Conservation (phyloP, 164 flowering plant genomes). For the Umbilicus rupestris region DNA sequence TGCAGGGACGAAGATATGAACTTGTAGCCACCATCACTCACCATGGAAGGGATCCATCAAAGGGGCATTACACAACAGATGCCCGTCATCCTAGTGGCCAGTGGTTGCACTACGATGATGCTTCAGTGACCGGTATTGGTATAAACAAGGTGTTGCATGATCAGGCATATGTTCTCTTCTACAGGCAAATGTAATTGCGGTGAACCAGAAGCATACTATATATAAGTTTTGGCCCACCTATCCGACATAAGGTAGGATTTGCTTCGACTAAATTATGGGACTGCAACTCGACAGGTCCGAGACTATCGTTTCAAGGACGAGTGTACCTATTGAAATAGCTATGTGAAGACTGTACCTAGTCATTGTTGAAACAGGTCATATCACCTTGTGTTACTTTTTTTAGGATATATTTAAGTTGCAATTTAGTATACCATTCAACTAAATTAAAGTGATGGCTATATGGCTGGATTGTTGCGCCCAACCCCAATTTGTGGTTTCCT, state of each 20-base stretch:
- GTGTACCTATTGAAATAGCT: no score
- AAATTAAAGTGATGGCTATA: no score
- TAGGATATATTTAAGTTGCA: neutral
- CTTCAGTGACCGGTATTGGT: constrained; percentile 53
- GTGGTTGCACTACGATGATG: constrained; percentile 84
- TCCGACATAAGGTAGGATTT: constrained; percentile 9
- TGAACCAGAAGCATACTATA: neutral
- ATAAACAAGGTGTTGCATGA: constrained; percentile 65
- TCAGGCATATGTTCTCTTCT: constrained; percentile 86
- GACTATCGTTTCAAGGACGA: neutral
- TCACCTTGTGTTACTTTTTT: neutral
- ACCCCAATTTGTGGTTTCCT: no score
- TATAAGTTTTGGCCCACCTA: constrained; percentile 7
- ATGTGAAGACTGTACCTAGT: constrained; percentile 1
- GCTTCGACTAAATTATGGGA: neutral
- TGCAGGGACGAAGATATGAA: constrained; percentile 74
- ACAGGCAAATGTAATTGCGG: constrained; percentile 40
- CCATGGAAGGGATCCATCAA: constrained; percentile 85
- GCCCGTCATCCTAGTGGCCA: constrained; percentile 43
- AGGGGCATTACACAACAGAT: constrained; percentile 91
- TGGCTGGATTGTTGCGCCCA: no score
- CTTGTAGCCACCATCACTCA: constrained; percentile 88
- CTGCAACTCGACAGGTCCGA: neutral
- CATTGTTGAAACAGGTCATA: neutral
- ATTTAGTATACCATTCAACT: neutral